phyloP scores from a whole-genome alignment of 257 asterid species.

The Ilex aquifolium region DNA sequence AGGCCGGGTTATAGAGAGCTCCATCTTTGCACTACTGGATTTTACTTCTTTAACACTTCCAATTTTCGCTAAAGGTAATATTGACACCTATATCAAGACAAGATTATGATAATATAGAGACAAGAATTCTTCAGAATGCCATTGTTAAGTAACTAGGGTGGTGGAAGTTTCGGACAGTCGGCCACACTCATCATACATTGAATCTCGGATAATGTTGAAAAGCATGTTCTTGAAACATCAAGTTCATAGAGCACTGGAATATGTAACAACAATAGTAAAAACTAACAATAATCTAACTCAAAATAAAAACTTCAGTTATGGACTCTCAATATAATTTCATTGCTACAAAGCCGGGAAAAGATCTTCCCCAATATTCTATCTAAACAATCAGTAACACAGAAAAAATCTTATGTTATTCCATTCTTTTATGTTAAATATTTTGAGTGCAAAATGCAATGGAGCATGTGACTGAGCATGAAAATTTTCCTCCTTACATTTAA shows the following conservation, averaged over 20 bases:
- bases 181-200: neutral
- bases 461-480: too few relatives aligned
- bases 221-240: neutral
- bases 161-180: neutral
- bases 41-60: constrained; percentile 26
- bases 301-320: neutral
- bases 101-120: neutral
- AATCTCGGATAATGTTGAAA: too few relatives aligned
- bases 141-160: neutral
- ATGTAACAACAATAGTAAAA: neutral
- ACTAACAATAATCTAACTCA: neutral
- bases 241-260: neutral
- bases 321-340: neutral
- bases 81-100: constrained; percentile 30
- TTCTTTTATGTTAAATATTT: too few relatives aligned
- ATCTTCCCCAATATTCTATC: neutral
- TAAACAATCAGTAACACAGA: neutral
- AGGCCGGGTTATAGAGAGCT: constrained; percentile 70
- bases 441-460: too few relatives aligned
- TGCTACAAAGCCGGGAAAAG: neutral
- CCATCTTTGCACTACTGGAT: constrained; percentile 42
- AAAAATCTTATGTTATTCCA: too few relatives aligned
- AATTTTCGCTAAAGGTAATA: constrained; percentile 17
- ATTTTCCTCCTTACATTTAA: too few relatives aligned
- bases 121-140: neutral